A percentile compares a stretch with the other conserved stretches of the same genome.
Conservation (phyloP, 169 alveolate species). For the Eimeria brunetti region DNA sequence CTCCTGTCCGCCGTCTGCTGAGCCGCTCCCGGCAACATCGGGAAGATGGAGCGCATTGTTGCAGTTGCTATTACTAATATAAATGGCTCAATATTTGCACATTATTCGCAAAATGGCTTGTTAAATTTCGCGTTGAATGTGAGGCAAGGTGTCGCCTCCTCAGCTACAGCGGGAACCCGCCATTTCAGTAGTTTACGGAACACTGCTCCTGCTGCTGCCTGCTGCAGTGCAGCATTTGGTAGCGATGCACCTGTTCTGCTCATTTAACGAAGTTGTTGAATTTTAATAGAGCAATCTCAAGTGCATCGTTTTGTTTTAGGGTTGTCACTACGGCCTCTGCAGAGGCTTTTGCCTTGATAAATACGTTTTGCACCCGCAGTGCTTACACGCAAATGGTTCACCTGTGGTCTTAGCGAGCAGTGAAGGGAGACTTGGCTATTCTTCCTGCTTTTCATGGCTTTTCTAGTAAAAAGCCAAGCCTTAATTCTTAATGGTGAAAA, state of each 20-base stretch:
- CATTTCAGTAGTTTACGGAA: neutral
- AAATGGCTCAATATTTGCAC: neutral
- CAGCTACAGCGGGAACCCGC: neutral
- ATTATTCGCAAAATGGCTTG: neutral
- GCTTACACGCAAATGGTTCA: constrained; percentile 9
- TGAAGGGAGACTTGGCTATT: neutral
- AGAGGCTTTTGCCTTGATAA: neutral
- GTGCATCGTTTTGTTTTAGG: neutral
- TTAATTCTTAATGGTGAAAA: neutral
- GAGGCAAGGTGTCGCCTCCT: neutral
- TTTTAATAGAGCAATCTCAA: neutral
- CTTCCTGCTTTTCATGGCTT: constrained; percentile 4
- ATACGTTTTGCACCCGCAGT: neutral
- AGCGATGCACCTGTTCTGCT: neutral
- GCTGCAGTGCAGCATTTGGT: neutral
- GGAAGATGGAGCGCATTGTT: neutral
- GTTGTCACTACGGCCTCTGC: neutral
- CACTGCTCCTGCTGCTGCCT: neutral
- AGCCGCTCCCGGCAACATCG: neutral
- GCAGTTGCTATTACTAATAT: neutral
- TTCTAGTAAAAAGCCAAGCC: neutral
- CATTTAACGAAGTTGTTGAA: neutral
- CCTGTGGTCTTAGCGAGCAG: neutral
- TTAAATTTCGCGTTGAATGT: neutral
- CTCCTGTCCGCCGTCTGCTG: neutral